These are phyloP conservation scores for Hortiboletus campestris DNA, from an alignment of 768 basidiomycete species.

Conservation along the genomic window DNA sequence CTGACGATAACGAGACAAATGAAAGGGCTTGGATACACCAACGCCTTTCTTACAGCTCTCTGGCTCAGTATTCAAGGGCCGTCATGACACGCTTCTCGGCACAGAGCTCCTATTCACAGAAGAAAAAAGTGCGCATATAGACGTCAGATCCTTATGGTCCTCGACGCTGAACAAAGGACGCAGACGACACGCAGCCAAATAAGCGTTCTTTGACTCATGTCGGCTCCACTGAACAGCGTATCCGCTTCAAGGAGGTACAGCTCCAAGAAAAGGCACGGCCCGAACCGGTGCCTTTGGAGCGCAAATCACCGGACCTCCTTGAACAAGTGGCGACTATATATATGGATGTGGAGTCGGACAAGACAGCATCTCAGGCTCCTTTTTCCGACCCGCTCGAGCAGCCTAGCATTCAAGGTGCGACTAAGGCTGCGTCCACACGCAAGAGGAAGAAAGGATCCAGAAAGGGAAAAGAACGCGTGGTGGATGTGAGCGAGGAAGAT, in stretches of 20 bases:
- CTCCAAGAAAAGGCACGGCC: conserved; percentile 43
- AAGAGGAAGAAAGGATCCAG: conserved; percentile 16
- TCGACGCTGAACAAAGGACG: not conserved
- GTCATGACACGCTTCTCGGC: conserved; percentile 65
- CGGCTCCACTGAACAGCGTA: conserved; percentile 63
- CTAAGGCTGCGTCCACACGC: conserved; percentile 1
- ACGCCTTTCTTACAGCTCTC: conserved; percentile 76
- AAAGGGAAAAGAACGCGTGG: conserved; percentile 29
- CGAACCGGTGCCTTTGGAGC: conserved; percentile 5
- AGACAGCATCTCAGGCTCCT: not conserved
- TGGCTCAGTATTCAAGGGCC: conserved; percentile 71
- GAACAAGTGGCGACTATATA: conserved; percentile 23
- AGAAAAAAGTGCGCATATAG: conserved; percentile 48
- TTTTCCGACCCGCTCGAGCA: not conserved
- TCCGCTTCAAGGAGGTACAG: conserved; percentile 72
- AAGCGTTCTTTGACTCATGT: conserved; percentile 55
- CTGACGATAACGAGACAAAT: not conserved
- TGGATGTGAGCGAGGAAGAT: conserved; percentile 10
- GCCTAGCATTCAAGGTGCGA: not conserved
- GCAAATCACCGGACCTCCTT: conserved; percentile 7
- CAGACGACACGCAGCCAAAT: conserved; percentile 46
- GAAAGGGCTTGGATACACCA: conserved; percentile 72
- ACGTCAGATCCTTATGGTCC: not conserved
- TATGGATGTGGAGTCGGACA: conserved; percentile 11
- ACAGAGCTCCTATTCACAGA: conserved; percentile 78